Evolutionary conservation across 176 grass and related monocot genomes (phyloP), one percentile per base, ranked within the genome.

Genomic region (Alloteropsis semialata): DNA sequence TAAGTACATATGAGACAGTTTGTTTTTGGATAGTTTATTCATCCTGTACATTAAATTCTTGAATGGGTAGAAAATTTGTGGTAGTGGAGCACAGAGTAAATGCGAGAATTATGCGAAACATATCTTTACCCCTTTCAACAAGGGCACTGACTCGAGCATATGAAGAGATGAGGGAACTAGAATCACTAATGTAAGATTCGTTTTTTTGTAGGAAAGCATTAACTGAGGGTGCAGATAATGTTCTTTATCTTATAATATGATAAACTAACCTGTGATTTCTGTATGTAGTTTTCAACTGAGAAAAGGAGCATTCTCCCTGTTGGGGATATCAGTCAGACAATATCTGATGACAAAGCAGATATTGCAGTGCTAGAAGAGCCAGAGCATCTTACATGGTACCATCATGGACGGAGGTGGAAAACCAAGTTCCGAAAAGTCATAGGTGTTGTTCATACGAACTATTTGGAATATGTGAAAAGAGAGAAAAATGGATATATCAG

Each of bases 261-360:
- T 63, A n/a, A 6, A 78, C 42, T 82, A 33, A 73, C 49, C 25
- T 73, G 15, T 22, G 65, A 21, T 29, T 68, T 53, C 33, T 25
- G 25, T 29, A 25, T 88, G 72, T 85, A 95, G 93, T 99, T 99
- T 74, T 93, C 89, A 22, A 88, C 32, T 37, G 91, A 96, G 79
- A 99, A 99, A 92, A 99, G 93, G 82, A 96, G 96, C 87, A 96
- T 99, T 89, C 82, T 99, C 74, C 96, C 96, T 77, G 96, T 93
- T 61, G 96, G 96, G 46, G 96, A 96, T 78, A 93, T 99, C 60
- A 96, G 93, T n/a, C 76, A 90, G 80, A 92, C 79, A 11, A 88
- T 99, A 82, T 87, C 89, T 74, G 96, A 94, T 86, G 87, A 96
- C 30, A 78, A 83, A 79, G 96, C 89, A 68, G 93, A 99, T 53